A percentile compares a stretch with the other conserved stretches of the same genome.
These are phyloP conservation scores for Solanum commersonii DNA, from an alignment of 257 asterid genomes.

Conservation along the genomic window DNA sequence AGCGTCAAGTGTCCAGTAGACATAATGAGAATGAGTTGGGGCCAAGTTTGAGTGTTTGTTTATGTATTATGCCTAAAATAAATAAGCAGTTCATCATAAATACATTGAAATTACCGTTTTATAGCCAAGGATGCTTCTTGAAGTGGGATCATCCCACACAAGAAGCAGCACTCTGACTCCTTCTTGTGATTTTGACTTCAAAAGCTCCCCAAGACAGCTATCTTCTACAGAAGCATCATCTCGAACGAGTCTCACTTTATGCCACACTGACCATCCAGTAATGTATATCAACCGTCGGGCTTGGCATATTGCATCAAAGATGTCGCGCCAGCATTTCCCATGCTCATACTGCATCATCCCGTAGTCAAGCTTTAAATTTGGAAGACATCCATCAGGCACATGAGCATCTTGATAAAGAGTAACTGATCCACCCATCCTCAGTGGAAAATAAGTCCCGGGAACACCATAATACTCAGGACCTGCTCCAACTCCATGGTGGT, in stretches of 20 bases:
- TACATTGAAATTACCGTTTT: slow-evolving; percentile 46
- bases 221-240: slow-evolving; percentile 50
- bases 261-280: slow-evolving; percentile 99
- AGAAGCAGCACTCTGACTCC: slow-evolving; percentile 98
- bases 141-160: slow-evolving; percentile 95
- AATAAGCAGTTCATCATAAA: neutral
- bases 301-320: slow-evolving; percentile 68
- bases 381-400: slow-evolving; percentile 83
- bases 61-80: neutral
- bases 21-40: neutral
- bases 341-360: slow-evolving; percentile 64
- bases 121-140: slow-evolving; percentile 90
- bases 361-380: slow-evolving; percentile 52
- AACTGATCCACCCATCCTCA: slow-evolving; percentile 83
- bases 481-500: slow-evolving; percentile 77
- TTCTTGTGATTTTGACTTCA: slow-evolving; percentile 89
- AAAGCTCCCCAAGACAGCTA: slow-evolving; percentile 74
- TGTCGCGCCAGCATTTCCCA: slow-evolving; percentile 95
- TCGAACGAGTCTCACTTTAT: slow-evolving; percentile 74
- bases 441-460: slow-evolving; percentile 87
- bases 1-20: neutral
- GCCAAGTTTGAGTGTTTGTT: neutral
- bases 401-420: slow-evolving; percentile 97
- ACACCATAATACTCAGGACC: slow-evolving; percentile 84
- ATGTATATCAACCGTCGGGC: slow-evolving; percentile 80